Percentiles rank a stretch among this genome's conserved stretches.
These are phyloP conservation scores for Aphanomyces euteiches DNA, from an alignment of 352 stramenopile species.

Conservation along the genomic window DNA sequence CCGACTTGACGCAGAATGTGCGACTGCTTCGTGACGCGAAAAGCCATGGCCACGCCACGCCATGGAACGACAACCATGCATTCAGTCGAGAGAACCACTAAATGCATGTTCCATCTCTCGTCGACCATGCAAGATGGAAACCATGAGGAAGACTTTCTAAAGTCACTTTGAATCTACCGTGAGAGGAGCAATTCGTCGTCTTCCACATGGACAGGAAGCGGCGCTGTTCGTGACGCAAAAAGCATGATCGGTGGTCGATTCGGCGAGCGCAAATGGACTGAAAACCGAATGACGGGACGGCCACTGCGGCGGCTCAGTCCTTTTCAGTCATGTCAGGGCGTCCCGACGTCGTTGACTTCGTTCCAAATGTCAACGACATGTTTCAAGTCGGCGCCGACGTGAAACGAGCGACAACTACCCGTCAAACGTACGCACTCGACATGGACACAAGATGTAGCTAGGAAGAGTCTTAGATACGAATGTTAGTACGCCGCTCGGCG, in stretches of 20 bases:
- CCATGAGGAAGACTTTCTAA: neutral
- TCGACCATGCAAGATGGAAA: neutral
- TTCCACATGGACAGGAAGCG: neutral
- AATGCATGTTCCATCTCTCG: neutral
- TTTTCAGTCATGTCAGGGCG: too few species aligned
- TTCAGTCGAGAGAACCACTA: neutral
- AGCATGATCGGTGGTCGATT: neutral
- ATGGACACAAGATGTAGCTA: too few species aligned
- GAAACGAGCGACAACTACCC: too few species aligned
- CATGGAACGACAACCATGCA: conserved; percentile 42
- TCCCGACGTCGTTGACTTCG: too few species aligned
- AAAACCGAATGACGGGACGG: too few species aligned
- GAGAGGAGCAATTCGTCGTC: neutral
- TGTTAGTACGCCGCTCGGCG: too few species aligned
- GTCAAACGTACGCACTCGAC: too few species aligned
- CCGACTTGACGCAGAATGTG: conserved; percentile 78
- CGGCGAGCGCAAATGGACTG: neutral
- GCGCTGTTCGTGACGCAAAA: neutral
- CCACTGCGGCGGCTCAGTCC: too few species aligned
- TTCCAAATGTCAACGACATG: too few species aligned
- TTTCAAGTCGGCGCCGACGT: too few species aligned
- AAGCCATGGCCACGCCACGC: conserved; percentile 21
- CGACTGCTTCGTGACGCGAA: conserved; percentile 59
- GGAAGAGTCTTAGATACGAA: too few species aligned
- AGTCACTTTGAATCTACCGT: neutral